Evolutionary conservation across 177 flowering plant genomes (phyloP).

Genomic region (Vitis hybrid): DNA sequence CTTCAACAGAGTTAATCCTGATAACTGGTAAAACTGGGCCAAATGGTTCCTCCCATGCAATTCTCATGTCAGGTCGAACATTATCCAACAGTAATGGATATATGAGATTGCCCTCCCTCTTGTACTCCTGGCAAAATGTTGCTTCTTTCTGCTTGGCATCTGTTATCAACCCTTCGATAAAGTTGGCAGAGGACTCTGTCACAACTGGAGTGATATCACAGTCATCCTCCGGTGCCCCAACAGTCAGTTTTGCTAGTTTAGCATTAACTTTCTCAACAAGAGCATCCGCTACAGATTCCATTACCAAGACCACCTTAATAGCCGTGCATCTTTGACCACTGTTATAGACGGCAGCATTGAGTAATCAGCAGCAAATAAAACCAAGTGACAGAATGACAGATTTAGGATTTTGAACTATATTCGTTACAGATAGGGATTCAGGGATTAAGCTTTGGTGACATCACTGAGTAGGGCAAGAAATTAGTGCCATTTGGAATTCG

Average conservation of each 20-base stretch:
- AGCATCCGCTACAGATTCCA: slow-evolving; percentile 89
- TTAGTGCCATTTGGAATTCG: too few species aligned
- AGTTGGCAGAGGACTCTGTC: slow-evolving; percentile 94
- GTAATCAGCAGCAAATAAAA: neutral
- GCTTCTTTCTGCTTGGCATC: slow-evolving; percentile 95
- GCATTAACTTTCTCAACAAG: slow-evolving; percentile 89
- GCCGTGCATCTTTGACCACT: slow-evolving; percentile 99
- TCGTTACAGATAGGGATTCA: too few species aligned
- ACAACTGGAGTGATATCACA: slow-evolving; percentile 96
- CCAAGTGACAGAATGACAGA: neutral
- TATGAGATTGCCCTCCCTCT: slow-evolving; percentile 93
- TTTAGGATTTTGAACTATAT: too few species aligned
- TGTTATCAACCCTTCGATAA: slow-evolving; percentile 83
- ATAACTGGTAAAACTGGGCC: slow-evolving; percentile 94
- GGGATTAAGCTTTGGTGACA: too few species aligned
- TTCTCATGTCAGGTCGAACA: slow-evolving; percentile 95
- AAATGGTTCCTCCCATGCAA: slow-evolving; percentile 99
- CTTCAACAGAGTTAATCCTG: slow-evolving; percentile 83
- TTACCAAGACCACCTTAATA: slow-evolving; percentile 86
- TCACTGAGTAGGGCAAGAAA: too few species aligned
- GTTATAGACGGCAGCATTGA: slow-evolving; percentile 1
- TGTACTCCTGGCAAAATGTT: slow-evolving; percentile 90
- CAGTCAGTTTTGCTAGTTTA: slow-evolving; percentile 72
- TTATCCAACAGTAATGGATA: slow-evolving; percentile 95
- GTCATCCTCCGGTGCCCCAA: slow-evolving; percentile 90